Base-by-base conservation (phyloP, 2,329 filamentous ascomycete genomes). In the Annulohypoxylon truncatum region DNA sequence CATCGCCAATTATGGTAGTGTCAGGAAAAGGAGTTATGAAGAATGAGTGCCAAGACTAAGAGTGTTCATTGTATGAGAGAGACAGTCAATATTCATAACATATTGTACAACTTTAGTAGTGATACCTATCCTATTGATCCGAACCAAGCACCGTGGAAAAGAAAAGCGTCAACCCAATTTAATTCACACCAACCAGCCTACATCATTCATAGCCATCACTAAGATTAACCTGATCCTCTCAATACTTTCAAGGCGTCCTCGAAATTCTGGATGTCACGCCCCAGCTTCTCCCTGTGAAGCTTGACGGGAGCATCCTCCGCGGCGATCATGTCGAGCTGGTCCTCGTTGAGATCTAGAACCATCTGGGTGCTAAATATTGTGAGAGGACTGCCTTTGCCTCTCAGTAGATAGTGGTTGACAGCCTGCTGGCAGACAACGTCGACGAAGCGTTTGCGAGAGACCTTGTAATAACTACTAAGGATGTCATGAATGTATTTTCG, bases 381-480 rank as follows among this genome's bases (percentile, higher is more conserved):
- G 1, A 90, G 77, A 0, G 88, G 88, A 4, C 84, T 84, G 0
- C 80, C 67, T 0, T 80, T 72, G 0, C 84, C 82, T 1, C 77
- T 77, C 0, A 91, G 76, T 0, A 92, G 79, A 63, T 81, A 81
- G 71, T 88, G 77, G 44, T 85, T 83, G 1, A 86, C 78, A 0
- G 83, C 86, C 67, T 91, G 89, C 65, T 84, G 83, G 71, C 82
- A 88, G 1, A 93, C 75, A 2, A 81, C 84, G 69, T 92, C 90
- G 1, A 90, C 82, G 61, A 92, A 90, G 0, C 88, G 83, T 71
- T 86, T 85, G 10, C 80, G 81, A 0, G 88, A 82, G 1, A 90
- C 84, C 24, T 86, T 82, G 78, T 92, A 92, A 75, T 89, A 92
- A 1, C 84, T 81, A 26, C 81, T 75, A 0, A 92, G 79, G 1